Percentiles rank a stretch among this genome's conserved stretches.
These are phyloP conservation scores for Phytophthora capsici DNA, from an alignment of 352 stramenopile genomes.

Conservation along the genomic window DNA sequence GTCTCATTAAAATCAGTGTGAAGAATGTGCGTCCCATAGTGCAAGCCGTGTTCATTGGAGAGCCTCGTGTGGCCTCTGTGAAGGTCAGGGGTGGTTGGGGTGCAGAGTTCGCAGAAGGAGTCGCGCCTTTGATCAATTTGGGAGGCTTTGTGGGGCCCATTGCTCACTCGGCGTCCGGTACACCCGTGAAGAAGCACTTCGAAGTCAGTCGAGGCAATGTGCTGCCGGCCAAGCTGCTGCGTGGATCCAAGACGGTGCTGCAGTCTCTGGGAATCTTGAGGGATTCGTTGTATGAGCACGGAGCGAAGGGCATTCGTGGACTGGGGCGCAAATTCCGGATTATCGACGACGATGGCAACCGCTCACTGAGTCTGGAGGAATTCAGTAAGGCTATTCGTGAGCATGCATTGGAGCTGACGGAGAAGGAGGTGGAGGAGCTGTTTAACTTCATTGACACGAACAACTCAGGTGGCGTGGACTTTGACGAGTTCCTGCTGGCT, in stretches of 20 bases:
- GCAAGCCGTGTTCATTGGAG: conserved; percentile 80
- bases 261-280: conserved; percentile 69
- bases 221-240: conserved; percentile 60
- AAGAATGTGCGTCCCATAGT: conserved; percentile 82
- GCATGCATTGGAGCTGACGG: conserved; percentile 62
- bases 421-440: conserved; percentile 66
- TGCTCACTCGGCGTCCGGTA: conserved; percentile 42
- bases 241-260: conserved; percentile 62
- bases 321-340: conserved; percentile 89
- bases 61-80: conserved; percentile 73
- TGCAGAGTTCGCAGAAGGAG: conserved; percentile 63
- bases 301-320: conserved; percentile 75
- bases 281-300: conserved; percentile 79
- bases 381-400: conserved; percentile 82
- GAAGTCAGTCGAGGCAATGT: conserved; percentile 78
- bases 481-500: conserved; percentile 84
- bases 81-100: conserved; percentile 79
- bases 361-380: conserved; percentile 71
- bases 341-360: conserved; percentile 90
- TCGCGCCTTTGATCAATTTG: conserved; percentile 68
- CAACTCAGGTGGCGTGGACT: conserved; percentile 81
- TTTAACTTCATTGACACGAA: conserved; percentile 89
- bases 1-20: conserved; percentile 87
- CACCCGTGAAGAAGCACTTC: conserved; percentile 58
- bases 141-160: conserved; percentile 72